Conservation (phyloP, 352 stramenopile genomes). For the Globisporangium iwayamae region DNA sequence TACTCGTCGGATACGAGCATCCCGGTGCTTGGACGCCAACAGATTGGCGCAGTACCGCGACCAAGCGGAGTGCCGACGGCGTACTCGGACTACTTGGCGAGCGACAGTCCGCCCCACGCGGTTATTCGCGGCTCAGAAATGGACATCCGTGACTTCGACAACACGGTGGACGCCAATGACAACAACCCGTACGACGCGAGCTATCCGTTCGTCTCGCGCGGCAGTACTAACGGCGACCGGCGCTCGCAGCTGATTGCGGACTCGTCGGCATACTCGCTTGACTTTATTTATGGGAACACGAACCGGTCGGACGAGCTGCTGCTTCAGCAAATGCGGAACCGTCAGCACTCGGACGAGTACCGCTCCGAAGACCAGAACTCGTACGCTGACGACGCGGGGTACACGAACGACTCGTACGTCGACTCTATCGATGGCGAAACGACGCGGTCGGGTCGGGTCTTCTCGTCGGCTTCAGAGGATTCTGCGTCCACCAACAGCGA, state of each 20-base stretch:
- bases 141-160: slow-evolving; percentile 28
- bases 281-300: slow-evolving; percentile 30
- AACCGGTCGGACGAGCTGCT: neutral
- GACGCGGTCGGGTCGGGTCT: slow-evolving; percentile 13
- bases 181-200: slow-evolving; percentile 18
- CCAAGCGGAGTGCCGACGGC: neutral
- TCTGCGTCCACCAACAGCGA: slow-evolving; percentile 3
- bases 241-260: slow-evolving; percentile 21
- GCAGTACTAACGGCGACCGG: neutral
- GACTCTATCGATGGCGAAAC: slow-evolving; percentile 6
- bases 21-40: neutral
- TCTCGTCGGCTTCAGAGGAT: slow-evolving; percentile 9
- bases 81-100: slow-evolving; percentile 15
- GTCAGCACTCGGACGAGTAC: neutral
- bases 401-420: slow-evolving; percentile 19
- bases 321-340: slow-evolving; percentile 1
- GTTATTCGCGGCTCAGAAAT: slow-evolving; percentile 11
- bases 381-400: neutral
- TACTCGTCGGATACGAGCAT: slow-evolving; percentile 9
- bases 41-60: slow-evolving; percentile 8
- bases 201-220: slow-evolving; percentile 10
- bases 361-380: neutral
- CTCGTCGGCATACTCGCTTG: slow-evolving; percentile 31
- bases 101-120: neutral
- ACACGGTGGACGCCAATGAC: slow-evolving; percentile 14